phyloP scores from a whole-genome alignment of 805 yeast genomes.

The Ogataea glucozyma region DNA sequence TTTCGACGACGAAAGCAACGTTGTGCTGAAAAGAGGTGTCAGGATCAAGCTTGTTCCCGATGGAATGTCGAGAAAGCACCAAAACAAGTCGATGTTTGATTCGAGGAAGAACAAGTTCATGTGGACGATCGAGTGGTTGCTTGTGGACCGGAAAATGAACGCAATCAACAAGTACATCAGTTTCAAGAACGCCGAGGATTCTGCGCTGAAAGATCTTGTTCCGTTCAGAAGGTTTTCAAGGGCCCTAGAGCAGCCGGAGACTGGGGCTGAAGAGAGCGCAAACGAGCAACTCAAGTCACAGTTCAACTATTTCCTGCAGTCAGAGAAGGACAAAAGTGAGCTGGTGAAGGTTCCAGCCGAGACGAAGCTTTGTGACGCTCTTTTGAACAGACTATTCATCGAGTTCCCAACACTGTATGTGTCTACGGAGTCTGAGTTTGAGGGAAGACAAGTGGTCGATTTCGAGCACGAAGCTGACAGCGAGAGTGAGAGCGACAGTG shows the following conservation, averaged over 20 bases:
- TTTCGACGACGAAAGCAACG: conserved; percentile 20
- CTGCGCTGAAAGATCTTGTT: conserved; percentile 38
- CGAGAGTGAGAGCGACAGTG: conserved; percentile 13
- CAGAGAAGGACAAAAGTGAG: conserved; percentile 24
- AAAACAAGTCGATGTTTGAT: conserved; percentile 73
- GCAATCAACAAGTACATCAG: conserved; percentile 31
- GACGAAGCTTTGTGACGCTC: conserved; percentile 44
- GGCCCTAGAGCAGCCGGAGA: conserved; percentile 31
- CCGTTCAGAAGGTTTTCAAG: conserved; percentile 40
- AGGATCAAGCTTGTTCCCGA: conserved; percentile 60
- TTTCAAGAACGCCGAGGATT: conserved; percentile 43
- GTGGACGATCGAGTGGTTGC: conserved; percentile 81
- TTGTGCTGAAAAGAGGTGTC: conserved; percentile 61
- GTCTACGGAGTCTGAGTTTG: conserved; percentile 31
- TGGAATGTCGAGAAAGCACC: conserved; percentile 69
- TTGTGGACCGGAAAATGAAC: conserved; percentile 33
- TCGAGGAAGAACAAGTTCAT: conserved; percentile 56
- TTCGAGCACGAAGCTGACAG: conserved; percentile 21
- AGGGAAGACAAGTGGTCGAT: conserved; percentile 29
- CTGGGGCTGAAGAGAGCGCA: conserved; percentile 26
- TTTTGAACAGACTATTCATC: conserved; percentile 61
- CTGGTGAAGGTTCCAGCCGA: conserved; percentile 40
- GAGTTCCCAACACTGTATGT: conserved; percentile 77
- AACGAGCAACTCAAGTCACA: conserved; percentile 18
- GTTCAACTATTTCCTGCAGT: conserved; percentile 14